Percentiles rank a stretch among this genome's conserved stretches.
Evolutionary conservation across 305 asterid species (phyloP).

Genomic region (Plantago coronopus): DNA sequence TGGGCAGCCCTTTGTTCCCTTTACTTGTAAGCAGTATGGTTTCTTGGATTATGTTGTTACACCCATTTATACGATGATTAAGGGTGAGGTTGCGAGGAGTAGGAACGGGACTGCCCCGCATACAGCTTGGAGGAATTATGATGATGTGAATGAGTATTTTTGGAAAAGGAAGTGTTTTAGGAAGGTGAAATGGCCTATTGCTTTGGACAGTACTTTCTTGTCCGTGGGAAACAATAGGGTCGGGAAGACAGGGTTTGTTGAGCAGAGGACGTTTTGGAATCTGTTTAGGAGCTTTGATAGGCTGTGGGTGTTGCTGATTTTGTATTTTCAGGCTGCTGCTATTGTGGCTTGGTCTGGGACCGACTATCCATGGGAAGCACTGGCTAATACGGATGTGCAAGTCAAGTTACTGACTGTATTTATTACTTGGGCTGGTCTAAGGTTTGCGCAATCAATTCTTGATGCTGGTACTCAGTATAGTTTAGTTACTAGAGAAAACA

Average conservation of each 20-base stretch:
- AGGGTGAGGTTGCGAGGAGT: constrained; percentile 78
- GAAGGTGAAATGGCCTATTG: constrained; percentile 84
- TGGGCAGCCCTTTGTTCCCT: constrained; percentile 60
- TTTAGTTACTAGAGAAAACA: constrained; percentile 70
- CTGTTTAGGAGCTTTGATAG: constrained; percentile 87
- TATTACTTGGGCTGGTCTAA: constrained; percentile 88
- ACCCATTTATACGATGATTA: constrained; percentile 58
- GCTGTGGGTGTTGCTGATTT: constrained; percentile 81
- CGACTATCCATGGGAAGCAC: constrained; percentile 72
- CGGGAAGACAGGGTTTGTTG: constrained; percentile 94
- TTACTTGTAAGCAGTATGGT: constrained; percentile 59
- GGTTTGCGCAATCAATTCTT: constrained; percentile 77
- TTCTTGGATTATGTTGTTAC: constrained; percentile 56
- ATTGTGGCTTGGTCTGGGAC: constrained; percentile 79
- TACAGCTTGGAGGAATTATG: constrained; percentile 97
- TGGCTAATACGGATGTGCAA: constrained; percentile 63
- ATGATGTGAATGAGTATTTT: constrained; percentile 88
- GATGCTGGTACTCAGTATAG: constrained; percentile 98
- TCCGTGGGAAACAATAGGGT: constrained; percentile 51
- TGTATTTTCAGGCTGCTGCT: constrained; percentile 84
- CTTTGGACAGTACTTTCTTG: constrained; percentile 51
- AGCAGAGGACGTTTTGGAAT: constrained; percentile 97
- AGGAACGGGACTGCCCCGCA: constrained; percentile 92
- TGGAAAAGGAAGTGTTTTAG: constrained; percentile 82
- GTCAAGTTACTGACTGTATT: constrained; percentile 76